These are phyloP conservation scores for Neurospora sp. DNA, from an alignment of 495 filamentous ascomycete species.

Conservation along the genomic window DNA sequence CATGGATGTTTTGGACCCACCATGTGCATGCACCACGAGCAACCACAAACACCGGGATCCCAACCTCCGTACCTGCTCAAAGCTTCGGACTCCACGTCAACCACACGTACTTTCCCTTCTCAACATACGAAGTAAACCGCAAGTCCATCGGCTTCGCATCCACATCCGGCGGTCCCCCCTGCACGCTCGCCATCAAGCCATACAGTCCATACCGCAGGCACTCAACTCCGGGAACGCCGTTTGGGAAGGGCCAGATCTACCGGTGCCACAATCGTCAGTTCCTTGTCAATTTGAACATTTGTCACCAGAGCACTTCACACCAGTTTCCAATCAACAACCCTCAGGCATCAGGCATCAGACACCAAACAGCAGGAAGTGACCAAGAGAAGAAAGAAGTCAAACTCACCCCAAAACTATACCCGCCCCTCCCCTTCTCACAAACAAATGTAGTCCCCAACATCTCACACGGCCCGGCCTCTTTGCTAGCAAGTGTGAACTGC, in stretches of 20 bases:
- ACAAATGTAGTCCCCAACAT: constrained; percentile 6
- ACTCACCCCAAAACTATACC: constrained; percentile 14
- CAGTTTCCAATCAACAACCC: too few species aligned
- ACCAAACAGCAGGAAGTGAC: background rate
- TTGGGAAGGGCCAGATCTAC: constrained; percentile 16
- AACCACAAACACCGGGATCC: background rate
- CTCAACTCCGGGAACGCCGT: constrained; percentile 9
- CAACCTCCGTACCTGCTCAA: background rate
- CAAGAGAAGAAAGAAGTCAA: background rate
- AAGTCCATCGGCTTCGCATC: constrained; percentile 7
- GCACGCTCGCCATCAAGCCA: constrained; percentile 14
- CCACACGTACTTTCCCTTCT: constrained; percentile 16
- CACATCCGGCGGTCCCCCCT: background rate
- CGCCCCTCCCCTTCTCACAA: constrained; percentile 3
- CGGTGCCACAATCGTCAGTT: background rate
- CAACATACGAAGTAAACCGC: constrained; percentile 6
- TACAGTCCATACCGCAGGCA: constrained; percentile 13
- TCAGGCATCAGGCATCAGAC: background rate
- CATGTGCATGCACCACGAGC: background rate
- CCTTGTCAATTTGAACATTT: too few species aligned
- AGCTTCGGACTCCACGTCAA: constrained; percentile 7
- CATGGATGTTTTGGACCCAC: background rate
- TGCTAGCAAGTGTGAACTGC: constrained; percentile 3
- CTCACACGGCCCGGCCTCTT: constrained; percentile 4
- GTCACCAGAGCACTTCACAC: too few species aligned